phyloP scores from a whole-genome alignment of 305 asterid species.

The Fraxinus latifolia region DNA sequence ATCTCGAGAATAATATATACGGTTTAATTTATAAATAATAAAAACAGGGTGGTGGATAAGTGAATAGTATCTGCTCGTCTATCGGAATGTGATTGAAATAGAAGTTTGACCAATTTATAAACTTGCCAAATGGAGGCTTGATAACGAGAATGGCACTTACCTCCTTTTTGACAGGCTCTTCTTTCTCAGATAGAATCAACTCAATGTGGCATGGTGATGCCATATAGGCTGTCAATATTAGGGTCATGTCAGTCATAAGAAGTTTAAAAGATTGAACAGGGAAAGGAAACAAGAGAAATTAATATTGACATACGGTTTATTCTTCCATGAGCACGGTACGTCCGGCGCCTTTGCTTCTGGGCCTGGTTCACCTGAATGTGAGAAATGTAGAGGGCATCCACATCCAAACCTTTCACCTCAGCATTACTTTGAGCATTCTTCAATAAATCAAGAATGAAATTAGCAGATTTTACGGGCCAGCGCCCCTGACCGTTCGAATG shows the following conservation, averaged over 20 bases:
- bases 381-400: conserved; percentile 64
- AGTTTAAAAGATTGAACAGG: background rate
- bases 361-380: conserved; percentile 84
- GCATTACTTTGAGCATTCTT: conserved; percentile 84
- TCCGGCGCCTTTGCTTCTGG: conserved; percentile 68
- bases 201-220: conserved; percentile 78
- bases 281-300: background rate
- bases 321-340: conserved; percentile 76
- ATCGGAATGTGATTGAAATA: background rate
- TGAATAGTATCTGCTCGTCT: background rate
- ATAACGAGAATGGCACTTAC: conserved; percentile 21
- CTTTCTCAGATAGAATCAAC: conserved; percentile 62
- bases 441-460: conserved; percentile 60
- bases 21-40: too few species aligned
- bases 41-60: background rate
- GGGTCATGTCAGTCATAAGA: background rate
- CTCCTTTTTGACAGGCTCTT: conserved; percentile 70
- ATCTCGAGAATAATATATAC: background rate
- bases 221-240: conserved; percentile 53
- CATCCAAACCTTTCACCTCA: conserved; percentile 86
- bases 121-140: background rate
- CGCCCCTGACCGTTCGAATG: conserved; percentile 80
- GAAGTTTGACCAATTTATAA: background rate
- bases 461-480: conserved; percentile 79
- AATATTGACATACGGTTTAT: conserved; percentile 48